Evolutionary conservation across 148 eudicot species (phyloP).

Genomic region (Rhododendron williamsianum): DNA sequence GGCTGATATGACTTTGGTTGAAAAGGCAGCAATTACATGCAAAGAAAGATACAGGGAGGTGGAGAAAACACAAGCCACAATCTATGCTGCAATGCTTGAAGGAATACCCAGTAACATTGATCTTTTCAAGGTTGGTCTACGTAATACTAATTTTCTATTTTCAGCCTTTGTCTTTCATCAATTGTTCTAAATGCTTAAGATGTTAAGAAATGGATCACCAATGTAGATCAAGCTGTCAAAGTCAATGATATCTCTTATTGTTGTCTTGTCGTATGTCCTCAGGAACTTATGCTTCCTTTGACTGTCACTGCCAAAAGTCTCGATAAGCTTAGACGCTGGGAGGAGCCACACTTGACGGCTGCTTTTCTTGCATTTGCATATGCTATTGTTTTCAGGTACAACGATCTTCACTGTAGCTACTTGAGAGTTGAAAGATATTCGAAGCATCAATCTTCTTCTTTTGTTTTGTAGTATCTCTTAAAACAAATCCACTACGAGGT

Average conservation of each 20-base stretch:
- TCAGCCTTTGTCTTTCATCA: neutral
- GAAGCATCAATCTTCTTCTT: neutral
- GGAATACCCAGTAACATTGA: conserved; percentile 96
- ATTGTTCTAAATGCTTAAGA: neutral
- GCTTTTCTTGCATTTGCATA: conserved; percentile 64
- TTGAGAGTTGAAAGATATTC: neutral
- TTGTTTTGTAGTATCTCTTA: neutral
- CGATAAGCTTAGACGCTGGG: conserved; percentile 81
- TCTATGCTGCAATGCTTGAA: conserved; percentile 86
- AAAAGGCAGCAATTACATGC: conserved; percentile 61
- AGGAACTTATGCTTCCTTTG: conserved; percentile 85
- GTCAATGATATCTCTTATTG: neutral
- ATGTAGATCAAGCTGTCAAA: neutral
- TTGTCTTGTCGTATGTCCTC: conserved; percentile 7
- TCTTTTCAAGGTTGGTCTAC: conserved; percentile 68
- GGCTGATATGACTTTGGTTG: conserved; percentile 60
- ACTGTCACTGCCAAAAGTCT: conserved; percentile 40
- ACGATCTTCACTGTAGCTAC: neutral
- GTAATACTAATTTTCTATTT: neutral
- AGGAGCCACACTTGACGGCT: conserved; percentile 68
- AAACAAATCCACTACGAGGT: neutral
- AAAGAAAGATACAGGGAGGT: conserved; percentile 52
- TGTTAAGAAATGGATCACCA: neutral
- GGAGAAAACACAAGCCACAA: conserved; percentile 86
- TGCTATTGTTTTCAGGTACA: conserved; percentile 68